phyloP scores from a whole-genome alignment of 331 rosid genomes.

The Ulmus americana region DNA sequence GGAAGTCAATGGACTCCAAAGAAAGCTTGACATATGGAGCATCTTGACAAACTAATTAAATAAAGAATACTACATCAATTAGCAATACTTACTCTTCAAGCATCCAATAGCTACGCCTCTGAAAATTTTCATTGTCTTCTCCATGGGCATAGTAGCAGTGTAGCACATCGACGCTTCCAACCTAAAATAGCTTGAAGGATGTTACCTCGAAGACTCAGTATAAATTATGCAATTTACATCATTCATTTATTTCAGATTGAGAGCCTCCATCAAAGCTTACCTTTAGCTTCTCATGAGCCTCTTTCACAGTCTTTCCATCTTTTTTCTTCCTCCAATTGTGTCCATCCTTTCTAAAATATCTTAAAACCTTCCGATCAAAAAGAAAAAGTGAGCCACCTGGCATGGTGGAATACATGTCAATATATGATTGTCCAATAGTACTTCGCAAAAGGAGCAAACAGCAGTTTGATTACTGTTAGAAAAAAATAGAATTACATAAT shows the following conservation, averaged over 20 bases:
- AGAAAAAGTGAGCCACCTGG: constrained; percentile 93
- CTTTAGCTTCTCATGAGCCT: constrained; percentile 96
- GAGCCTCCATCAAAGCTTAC: constrained; percentile 30
- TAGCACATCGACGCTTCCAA: constrained; percentile 82
- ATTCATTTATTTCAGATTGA: neutral
- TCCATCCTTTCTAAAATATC: constrained; percentile 91
- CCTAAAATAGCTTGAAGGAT: constrained; percentile 56
- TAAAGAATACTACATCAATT: constrained; percentile 13
- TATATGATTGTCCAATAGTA: neutral
- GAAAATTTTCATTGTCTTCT: constrained; percentile 84
- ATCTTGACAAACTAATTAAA: constrained; percentile 3
- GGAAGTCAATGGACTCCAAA: neutral
- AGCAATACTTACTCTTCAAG: constrained; percentile 75
- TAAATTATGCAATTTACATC: neutral
- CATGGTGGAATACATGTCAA: constrained; percentile 27
- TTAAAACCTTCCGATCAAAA: constrained; percentile 81
- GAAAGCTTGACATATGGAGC: constrained; percentile 4
- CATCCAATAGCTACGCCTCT: constrained; percentile 94
- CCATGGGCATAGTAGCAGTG: constrained; percentile 97
- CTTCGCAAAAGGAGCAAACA: neutral
- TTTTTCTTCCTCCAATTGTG: constrained; percentile 94
- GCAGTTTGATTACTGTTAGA: neutral
- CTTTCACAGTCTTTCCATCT: constrained; percentile 89
- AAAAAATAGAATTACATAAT: neutral
- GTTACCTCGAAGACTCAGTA: constrained; percentile 26